Evolutionary conservation across 2,329 filamentous ascomycete species (phyloP), one percentile per base, ranked within the genome.

Genomic region (Exophiala spinifera): DNA sequence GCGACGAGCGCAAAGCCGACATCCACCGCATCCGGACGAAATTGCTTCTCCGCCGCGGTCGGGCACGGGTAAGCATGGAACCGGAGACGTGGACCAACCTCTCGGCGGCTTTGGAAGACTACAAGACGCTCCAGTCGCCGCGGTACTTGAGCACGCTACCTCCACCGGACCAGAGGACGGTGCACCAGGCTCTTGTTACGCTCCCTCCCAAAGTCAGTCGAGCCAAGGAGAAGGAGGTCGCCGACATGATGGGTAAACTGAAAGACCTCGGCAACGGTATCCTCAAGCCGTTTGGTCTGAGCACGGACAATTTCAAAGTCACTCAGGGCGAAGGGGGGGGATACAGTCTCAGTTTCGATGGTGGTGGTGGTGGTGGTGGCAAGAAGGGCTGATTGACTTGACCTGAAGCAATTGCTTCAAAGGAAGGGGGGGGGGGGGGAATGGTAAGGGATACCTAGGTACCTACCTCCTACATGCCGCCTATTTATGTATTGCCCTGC

Each of bases 181-280:
- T 95, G 1, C 77, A 83, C 49, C 72, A 76, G 23, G 86, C 90
- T 63, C 75, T 95, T 55, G 71, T 77, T 13, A 74, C 76, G 19
- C 72, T 97, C 36, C 89, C 89, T 1, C 75, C 79, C 1, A 79
- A 80, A 58, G 80, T 90, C 46, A 88, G 92, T 61, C 81, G 81
- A 15, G 91, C 91, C 1, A 89, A 91, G 72, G 87, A 96, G 66
- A 81, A 80, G 63, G 94, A 99, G 72, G 89, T 94, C 81, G 86
- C 82, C 2, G 92, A 99, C 74, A 96, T 97, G 91, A 95, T 96
- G 91, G 89, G 87, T 15, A 96, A 97, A 75, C 73, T 99, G 64
- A 96, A 95, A 69, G 85, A 87, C 72, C 75, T 99, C 56, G 94
- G 94, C 0, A 96, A 99, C 68, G 90, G 91, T 1, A 83, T 99